These are phyloP conservation scores for Rhizophagus clarus DNA, from an alignment of 192 early-diverging fungal genomes.

Conservation along the genomic window DNA sequence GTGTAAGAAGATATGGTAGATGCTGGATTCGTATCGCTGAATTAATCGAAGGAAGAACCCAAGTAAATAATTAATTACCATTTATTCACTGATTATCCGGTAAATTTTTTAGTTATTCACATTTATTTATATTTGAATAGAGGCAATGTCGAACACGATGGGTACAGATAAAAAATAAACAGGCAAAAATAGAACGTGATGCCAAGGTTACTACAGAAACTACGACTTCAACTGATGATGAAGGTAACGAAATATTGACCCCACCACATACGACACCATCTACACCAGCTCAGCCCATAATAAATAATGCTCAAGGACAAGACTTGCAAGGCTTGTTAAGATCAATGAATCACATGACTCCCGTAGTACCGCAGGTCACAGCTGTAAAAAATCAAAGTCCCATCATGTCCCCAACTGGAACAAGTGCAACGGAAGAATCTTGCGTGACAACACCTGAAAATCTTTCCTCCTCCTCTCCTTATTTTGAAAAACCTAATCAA, in stretches of 20 bases:
- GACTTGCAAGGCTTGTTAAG: not conserved
- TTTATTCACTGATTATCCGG: conserved; percentile 34
- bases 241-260: not conserved
- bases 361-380: not conserved
- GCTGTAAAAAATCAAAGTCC: not conserved
- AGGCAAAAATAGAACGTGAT: conserved; percentile 35
- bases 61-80: conserved; percentile 44
- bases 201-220: not conserved
- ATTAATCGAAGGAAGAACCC: conserved; percentile 55
- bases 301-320: not conserved
- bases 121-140: conserved; percentile 17
- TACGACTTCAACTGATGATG: not conserved
- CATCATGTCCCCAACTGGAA: not conserved
- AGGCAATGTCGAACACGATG: conserved; percentile 62
- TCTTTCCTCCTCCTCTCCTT: not conserved
- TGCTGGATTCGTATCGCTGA: conserved; percentile 67
- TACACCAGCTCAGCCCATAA: not conserved
- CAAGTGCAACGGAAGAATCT: not conserved
- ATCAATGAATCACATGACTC: not conserved
- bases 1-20: conserved; percentile 43
- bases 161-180: conserved; percentile 55
- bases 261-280: conserved; percentile 12
- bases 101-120: not conserved
- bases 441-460: not conserved
- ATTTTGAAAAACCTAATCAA: not conserved